Percentiles rank a stretch among this genome's conserved stretches.
Conservation (phyloP, 148 eudicot species). For the Gaultheria prostrata region DNA sequence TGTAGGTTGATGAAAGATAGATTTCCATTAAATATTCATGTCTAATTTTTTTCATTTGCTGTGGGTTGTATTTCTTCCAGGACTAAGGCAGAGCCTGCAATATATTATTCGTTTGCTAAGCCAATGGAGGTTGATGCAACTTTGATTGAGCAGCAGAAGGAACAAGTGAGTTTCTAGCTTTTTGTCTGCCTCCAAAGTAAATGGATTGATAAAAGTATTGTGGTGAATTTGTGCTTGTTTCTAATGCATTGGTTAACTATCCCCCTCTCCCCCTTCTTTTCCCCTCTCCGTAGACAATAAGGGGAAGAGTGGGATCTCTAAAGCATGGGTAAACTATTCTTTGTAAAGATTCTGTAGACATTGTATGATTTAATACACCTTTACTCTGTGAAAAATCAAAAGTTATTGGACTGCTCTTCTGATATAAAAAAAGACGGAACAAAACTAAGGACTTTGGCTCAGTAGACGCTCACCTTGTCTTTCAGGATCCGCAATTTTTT, state of each 20-base stretch:
- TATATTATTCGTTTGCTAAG: constrained; percentile 64
- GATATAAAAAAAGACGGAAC: not conserved
- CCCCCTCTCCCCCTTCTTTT: not conserved
- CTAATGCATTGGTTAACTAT: not conserved
- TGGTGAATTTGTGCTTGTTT: not conserved
- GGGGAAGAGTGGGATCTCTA: not conserved
- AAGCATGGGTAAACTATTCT: not conserved
- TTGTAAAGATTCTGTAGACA: not conserved
- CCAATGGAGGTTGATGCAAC: constrained; percentile 64
- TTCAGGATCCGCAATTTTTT: not conserved
- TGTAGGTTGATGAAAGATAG: constrained; percentile 23
- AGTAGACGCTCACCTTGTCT: not conserved
- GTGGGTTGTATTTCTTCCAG: constrained; percentile 45
- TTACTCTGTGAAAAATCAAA: not conserved
- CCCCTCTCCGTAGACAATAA: not conserved
- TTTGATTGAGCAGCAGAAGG: constrained; percentile 58
- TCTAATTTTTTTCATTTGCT: constrained; percentile 22
- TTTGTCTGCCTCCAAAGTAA: not conserved
- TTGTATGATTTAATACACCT: not conserved
- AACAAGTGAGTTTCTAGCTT: constrained; percentile 49
- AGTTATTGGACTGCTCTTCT: not conserved
- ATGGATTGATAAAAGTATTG: not conserved
- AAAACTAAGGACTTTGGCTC: not conserved
- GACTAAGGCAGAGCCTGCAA: constrained; percentile 90
- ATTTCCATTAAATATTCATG: constrained; percentile 15